These are phyloP conservation scores for Trichoderma harzianum DNA, from an alignment of 2,329 filamentous ascomycete genomes.

Conservation along the genomic window DNA sequence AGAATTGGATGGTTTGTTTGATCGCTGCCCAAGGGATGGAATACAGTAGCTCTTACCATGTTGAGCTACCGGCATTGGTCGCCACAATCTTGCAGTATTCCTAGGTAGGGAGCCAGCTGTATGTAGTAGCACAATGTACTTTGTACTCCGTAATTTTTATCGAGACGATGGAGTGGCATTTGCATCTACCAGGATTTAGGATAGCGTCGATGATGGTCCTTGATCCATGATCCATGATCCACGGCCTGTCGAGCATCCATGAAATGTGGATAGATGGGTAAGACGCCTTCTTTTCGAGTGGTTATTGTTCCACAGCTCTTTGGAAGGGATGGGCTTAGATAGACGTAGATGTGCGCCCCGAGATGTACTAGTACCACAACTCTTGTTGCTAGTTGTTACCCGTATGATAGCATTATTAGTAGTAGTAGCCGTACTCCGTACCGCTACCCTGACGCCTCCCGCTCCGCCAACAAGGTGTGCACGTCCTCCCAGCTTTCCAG, in stretches of 20 bases:
- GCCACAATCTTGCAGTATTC: slow-evolving; percentile 2
- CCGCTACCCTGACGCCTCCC: background rate
- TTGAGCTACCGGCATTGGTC: slow-evolving; percentile 13
- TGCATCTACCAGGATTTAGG: background rate
- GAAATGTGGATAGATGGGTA: background rate
- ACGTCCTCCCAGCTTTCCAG: slow-evolving; percentile 12
- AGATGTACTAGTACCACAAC: background rate
- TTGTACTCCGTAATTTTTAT: background rate
- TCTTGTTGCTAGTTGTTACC: background rate
- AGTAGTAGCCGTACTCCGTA: background rate
- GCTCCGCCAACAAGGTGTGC: slow-evolving; percentile 14
- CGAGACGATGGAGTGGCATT: background rate
- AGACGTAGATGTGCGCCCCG: background rate
- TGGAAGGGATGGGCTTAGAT: background rate
- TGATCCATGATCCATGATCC: slow-evolving; percentile 6
- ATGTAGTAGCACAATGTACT: background rate
- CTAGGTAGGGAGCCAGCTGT: background rate
- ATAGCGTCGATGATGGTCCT: slow-evolving; percentile 7
- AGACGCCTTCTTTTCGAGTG: background rate
- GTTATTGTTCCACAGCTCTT: background rate
- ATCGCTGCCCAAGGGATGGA: slow-evolving; percentile 8
- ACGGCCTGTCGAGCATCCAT: background rate
- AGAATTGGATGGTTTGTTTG: background rate
- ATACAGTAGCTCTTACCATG: background rate
- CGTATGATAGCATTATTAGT: background rate